Conservation (phyloP, 441 rosid genomes). For the Rhodomyrtus psidioides region DNA sequence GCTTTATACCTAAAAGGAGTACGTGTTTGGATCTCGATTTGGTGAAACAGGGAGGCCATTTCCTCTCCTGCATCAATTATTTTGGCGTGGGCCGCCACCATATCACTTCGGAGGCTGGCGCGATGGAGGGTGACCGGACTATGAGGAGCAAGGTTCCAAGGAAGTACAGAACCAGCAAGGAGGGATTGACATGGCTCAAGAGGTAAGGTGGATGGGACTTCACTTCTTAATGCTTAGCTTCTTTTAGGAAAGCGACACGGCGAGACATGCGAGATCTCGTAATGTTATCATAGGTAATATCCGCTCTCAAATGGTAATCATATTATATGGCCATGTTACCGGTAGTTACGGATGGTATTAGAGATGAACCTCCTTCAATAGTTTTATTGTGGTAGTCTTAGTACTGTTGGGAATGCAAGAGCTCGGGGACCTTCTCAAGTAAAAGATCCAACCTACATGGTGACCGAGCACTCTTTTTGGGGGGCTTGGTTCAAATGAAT, state of each 20-base stretch:
- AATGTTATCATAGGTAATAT: not conserved
- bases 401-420: not conserved
- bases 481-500: not conserved
- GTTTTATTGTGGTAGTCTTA: accelerated
- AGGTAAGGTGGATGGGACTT: not conserved
- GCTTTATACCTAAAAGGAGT: not conserved
- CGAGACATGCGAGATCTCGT: not conserved
- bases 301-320: not conserved
- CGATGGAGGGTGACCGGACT: not conserved
- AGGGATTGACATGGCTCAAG: not conserved
- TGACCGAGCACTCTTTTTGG: not conserved
- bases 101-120: not conserved
- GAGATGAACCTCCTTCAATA: not conserved
- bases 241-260: not conserved
- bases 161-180: not conserved
- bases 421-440: not conserved
- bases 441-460: not conserved
- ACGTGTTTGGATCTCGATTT: not conserved
- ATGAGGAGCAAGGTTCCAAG: not conserved
- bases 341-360: not conserved
- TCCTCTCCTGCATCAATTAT: not conserved
- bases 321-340: not conserved
- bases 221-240: not conserved
- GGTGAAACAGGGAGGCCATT: not conserved
- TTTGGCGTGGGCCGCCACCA: not conserved